phyloP scores from a whole-genome alignment of 1,284 basidiomycete species.

The Anthracocystis walkeri region DNA sequence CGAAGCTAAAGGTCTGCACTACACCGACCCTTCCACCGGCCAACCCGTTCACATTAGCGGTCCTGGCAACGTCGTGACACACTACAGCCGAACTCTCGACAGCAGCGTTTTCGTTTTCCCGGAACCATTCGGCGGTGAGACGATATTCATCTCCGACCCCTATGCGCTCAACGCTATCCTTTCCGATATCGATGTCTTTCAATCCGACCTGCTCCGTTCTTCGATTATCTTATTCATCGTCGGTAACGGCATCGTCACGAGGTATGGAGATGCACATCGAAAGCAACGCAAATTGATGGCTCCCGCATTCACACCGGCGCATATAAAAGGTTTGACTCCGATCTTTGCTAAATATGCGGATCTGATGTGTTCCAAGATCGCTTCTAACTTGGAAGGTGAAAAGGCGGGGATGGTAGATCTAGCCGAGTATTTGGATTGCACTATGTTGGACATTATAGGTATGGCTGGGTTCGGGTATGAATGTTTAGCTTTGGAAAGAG shows the following conservation, averaged over 20 bases:
- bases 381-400: not conserved
- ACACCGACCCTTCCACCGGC: constrained; percentile 6
- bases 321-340: constrained; percentile 44
- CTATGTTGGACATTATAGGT: constrained; percentile 66
- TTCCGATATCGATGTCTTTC: constrained; percentile 42
- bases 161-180: constrained; percentile 41
- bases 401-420: constrained; percentile 33
- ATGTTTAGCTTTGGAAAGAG: constrained; percentile 56
- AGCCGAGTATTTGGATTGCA: constrained; percentile 54
- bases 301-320: constrained; percentile 56
- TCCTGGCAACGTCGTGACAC: constrained; percentile 30
- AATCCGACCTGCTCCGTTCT: constrained; percentile 31
- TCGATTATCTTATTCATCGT: constrained; percentile 48
- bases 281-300: constrained; percentile 55
- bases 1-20: constrained; percentile 38
- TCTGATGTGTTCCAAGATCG: constrained; percentile 48
- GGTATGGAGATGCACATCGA: constrained; percentile 45
- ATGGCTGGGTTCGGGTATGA: constrained; percentile 62
- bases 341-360: constrained; percentile 51
- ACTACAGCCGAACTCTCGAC: constrained; percentile 26
- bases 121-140: constrained; percentile 43
- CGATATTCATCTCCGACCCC: constrained; percentile 34
- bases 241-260: constrained; percentile 42
- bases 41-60: constrained; percentile 14
- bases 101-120: constrained; percentile 34